These are phyloP conservation scores for Linnemannia schmuckeri DNA, from an alignment of 192 early-diverging fungal genomes.

Conservation along the genomic window DNA sequence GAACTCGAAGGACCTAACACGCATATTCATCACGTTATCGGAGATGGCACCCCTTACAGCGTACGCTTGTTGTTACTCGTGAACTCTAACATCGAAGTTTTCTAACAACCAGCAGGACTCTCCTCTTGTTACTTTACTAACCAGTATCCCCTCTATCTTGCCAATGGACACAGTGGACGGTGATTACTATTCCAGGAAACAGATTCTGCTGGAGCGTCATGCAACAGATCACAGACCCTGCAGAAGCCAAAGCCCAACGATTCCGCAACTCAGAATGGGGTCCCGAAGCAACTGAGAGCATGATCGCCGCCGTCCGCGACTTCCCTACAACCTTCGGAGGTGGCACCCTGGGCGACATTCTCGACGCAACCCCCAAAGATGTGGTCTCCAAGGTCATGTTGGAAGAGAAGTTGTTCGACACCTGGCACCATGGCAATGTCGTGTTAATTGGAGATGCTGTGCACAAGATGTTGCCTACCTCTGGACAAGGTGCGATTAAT, in stretches of 20 bases:
- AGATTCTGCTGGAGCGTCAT: conserved; percentile 29
- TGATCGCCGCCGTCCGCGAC: conserved; percentile 7
- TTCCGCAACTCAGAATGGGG: conserved; percentile 40
- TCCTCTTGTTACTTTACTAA: background rate
- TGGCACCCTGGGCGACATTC: conserved; percentile 15
- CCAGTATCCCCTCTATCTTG: background rate
- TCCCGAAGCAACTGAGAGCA: conserved; percentile 12
- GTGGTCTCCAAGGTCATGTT: conserved; percentile 32
- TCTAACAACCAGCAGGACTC: background rate
- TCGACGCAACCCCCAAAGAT: conserved; percentile 29
- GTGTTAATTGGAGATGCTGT: conserved; percentile 27
- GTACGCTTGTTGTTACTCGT: background rate
- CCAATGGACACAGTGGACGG: conserved; percentile 10
- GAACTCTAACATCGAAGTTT: background rate
- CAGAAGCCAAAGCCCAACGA: conserved; percentile 1
- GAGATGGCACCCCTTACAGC: conserved; percentile 20
- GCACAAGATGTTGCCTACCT: conserved; percentile 15
- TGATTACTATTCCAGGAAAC: conserved; percentile 29
- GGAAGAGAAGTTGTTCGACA: conserved; percentile 30
- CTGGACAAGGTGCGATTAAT: conserved; percentile 35
- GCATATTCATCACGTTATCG: conserved; percentile 20
- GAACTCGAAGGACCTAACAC: conserved; percentile 17
- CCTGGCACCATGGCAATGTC: conserved; percentile 6
- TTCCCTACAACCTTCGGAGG: conserved; percentile 1
- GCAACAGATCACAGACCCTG: background rate